A percentile compares a stretch with the other conserved stretches of the same genome.
phyloP scores from a whole-genome alignment of 1,284 basidiomycete species.

The Coniophora puteana region DNA sequence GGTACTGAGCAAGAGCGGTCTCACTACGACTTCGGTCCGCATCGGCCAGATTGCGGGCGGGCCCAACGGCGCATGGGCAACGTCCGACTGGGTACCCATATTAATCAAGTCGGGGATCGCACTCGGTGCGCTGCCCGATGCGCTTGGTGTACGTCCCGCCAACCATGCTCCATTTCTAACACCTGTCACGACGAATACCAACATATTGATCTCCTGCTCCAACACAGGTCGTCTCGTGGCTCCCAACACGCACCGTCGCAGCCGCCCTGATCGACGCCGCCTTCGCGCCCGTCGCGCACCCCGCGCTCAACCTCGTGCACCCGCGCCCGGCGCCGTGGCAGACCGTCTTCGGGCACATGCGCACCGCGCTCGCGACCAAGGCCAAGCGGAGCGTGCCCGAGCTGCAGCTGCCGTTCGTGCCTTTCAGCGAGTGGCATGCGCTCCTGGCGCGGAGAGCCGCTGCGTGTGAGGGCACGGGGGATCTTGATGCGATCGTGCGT shows the following conservation, averaged over 20 bases:
- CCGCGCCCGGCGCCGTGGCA: conserved; percentile 16
- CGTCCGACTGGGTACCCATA: conserved; percentile 30
- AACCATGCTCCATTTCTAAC: background rate
- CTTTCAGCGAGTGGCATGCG: conserved; percentile 21
- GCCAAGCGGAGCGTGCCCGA: conserved; percentile 4
- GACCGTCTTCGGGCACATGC: conserved; percentile 12
- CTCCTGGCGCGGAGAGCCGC: conserved; percentile 17
- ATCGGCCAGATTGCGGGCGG: conserved; percentile 31
- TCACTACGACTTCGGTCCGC: conserved; percentile 22
- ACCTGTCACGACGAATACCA: background rate
- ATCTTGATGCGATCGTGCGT: conserved; percentile 19
- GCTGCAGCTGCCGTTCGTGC: conserved; percentile 14
- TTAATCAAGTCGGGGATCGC: conserved; percentile 24
- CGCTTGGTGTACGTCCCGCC: conserved; percentile 8
- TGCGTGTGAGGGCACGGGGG: conserved; percentile 12
- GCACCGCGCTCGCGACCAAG: conserved; percentile 11
- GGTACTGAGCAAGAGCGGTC: conserved; percentile 23
- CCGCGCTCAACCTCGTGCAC: conserved; percentile 21
- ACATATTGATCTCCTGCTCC: background rate
- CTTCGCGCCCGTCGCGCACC: conserved; percentile 11
- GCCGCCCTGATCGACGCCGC: conserved; percentile 15
- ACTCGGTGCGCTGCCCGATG: conserved; percentile 24
- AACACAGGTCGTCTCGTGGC: conserved; percentile 21
- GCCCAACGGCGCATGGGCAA: conserved; percentile 25
- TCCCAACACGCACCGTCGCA: conserved; percentile 16